These are phyloP conservation scores for Geoglossum cookeanum DNA, from an alignment of 2,329 filamentous ascomycete species.

Conservation along the genomic window DNA sequence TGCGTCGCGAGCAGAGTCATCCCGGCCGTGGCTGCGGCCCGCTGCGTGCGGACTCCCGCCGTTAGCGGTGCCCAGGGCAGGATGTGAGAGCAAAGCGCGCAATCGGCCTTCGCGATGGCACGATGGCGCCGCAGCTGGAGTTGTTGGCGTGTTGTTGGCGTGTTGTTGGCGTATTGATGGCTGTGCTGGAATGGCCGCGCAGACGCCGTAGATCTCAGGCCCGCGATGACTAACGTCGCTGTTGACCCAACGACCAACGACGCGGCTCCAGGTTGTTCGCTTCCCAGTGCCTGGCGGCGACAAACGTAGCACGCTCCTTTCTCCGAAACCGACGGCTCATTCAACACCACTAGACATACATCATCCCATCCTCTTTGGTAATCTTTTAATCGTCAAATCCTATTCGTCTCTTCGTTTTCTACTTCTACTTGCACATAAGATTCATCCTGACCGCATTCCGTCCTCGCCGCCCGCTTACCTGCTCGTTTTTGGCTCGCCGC, in stretches of 20 bases:
- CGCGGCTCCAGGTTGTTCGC: slow-evolving; percentile 1
- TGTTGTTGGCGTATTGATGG: no score
- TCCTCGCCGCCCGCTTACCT: background rate
- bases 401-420: background rate
- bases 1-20: slow-evolving; percentile 55
- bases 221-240: background rate
- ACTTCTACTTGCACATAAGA: background rate
- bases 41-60: no score
- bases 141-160: no score
- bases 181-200: background rate
- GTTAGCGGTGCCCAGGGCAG: no score
- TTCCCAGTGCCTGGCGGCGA: background rate
- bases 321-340: background rate
- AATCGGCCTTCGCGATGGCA: no score
- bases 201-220: background rate
- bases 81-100: no score
- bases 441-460: background rate
- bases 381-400: background rate
- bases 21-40: no score
- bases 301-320: slow-evolving; percentile 1
- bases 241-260: background rate
- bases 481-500: background rate
- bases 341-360: background rate
- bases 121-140: no score
- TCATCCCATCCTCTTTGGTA: background rate